These are phyloP conservation scores for Cladosporium halotolerans DNA, from an alignment of 2,329 filamentous ascomycete species.

Conservation along the genomic window DNA sequence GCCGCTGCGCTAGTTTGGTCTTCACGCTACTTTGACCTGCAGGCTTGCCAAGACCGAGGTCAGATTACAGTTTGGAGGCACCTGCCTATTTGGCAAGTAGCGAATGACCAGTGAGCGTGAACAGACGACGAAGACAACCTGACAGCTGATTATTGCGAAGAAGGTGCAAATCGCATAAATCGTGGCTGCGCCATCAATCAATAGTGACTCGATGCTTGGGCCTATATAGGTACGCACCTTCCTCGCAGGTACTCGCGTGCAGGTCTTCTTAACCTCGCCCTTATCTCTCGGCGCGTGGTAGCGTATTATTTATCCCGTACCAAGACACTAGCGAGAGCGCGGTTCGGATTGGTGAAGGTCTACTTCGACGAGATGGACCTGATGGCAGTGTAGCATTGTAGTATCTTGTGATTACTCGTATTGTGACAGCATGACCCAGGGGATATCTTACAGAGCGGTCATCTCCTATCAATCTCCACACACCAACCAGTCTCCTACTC, in stretches of 20 bases:
- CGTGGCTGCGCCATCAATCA: conserved; percentile 6
- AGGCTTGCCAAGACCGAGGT: conserved; percentile 6
- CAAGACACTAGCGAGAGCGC: too few relatives aligned
- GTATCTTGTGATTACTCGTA: too few relatives aligned
- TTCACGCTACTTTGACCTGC: background rate
- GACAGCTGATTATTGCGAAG: background rate
- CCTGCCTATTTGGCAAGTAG: conserved; percentile 3
- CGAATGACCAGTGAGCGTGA: background rate
- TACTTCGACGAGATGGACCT: too few relatives aligned
- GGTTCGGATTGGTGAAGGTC: too few relatives aligned
- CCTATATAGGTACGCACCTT: background rate
- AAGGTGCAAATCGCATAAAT: background rate
- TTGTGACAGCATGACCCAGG: too few relatives aligned
- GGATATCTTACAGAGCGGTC: background rate
- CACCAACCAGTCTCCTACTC: conserved; percentile 30
- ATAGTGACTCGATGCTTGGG: background rate
- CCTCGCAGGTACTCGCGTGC: background rate
- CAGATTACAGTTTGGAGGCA: background rate
- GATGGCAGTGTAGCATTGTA: too few relatives aligned
- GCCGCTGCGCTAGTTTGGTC: background rate
- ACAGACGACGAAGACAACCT: background rate
- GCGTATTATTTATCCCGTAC: too few relatives aligned
- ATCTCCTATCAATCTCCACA: background rate
- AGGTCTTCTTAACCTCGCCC: background rate
- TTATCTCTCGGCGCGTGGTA: too few relatives aligned